These are phyloP conservation scores for carrot (Daucus carota) DNA, from an alignment of 129 eudicot species.

Conservation along the genomic window DNA sequence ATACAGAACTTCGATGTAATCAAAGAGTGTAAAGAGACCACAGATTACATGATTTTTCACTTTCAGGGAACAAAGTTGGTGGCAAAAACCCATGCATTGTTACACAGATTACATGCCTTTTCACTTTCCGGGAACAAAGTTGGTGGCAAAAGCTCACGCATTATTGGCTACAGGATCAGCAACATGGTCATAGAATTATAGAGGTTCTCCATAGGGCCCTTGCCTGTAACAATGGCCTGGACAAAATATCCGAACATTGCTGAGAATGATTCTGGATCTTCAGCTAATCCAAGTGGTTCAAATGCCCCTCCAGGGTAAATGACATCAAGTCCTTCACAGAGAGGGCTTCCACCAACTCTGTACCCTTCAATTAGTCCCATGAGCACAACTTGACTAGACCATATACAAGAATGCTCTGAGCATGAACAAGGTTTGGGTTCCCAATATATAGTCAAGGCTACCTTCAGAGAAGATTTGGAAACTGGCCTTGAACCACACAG, in stretches of 20 bases:
- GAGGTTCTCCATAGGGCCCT: constrained; percentile 6
- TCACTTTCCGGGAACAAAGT: constrained; percentile 8
- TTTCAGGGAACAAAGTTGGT: constrained; percentile 6
- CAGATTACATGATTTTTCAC: neutral
- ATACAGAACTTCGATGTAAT: neutral
- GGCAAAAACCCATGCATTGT: constrained; percentile 6
- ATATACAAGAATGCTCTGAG: constrained; percentile 3
- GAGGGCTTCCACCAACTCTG: constrained; percentile 8
- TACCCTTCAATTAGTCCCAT: constrained; percentile 1
- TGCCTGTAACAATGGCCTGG: constrained; percentile 10
- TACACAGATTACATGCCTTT: neutral
- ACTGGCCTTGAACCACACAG: constrained; percentile 5
- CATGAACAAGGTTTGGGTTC: constrained; percentile 8
- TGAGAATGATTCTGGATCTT: constrained; percentile 5
- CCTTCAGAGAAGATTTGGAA: constrained; percentile 3
- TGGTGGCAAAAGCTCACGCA: constrained; percentile 6
- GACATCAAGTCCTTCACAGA: constrained; percentile 8
- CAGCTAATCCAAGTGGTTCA: constrained; percentile 10
- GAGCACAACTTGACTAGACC: constrained; percentile 2
- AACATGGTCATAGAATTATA: constrained; percentile 10
- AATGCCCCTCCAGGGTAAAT: neutral
- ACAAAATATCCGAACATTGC: constrained; percentile 7
- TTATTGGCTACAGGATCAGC: constrained; percentile 4
- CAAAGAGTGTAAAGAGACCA: neutral
- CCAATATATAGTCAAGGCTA: constrained; percentile 2